These are phyloP conservation scores for Cantharellus anzutake DNA, from an alignment of 768 basidiomycete genomes.

Conservation along the genomic window DNA sequence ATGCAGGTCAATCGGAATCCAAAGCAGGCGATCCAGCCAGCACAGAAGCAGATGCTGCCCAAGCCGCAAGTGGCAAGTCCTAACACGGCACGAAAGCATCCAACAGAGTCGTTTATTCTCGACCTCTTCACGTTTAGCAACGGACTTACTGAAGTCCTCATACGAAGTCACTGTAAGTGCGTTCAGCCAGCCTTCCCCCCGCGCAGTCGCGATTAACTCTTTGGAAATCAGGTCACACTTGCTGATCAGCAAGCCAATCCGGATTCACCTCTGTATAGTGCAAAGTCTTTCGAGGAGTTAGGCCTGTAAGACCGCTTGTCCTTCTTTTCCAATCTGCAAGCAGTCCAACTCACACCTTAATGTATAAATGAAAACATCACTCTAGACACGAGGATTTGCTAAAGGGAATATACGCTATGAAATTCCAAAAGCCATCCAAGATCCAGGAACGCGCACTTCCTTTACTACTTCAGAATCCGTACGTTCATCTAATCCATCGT, in stretches of 20 bases:
- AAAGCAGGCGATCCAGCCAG: not conserved
- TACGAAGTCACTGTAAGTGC: conserved; percentile 48
- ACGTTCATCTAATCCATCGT: conserved; percentile 15
- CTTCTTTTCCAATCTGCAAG: not conserved
- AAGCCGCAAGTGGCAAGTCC: not conserved
- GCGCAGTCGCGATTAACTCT: not conserved
- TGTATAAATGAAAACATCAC: conserved; percentile 3
- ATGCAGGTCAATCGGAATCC: not conserved
- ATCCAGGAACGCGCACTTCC: conserved; percentile 96
- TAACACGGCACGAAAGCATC: too few relatives aligned
- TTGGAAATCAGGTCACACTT: conserved; percentile 54
- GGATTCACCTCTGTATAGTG: conserved; percentile 87
- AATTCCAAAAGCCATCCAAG: conserved; percentile 94
- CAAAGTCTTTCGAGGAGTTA: conserved; percentile 87
- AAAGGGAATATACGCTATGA: conserved; percentile 87
- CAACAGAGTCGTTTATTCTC: not conserved
- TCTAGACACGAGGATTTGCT: conserved; percentile 65
- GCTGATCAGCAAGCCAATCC: conserved; percentile 93
- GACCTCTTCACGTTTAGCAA: not conserved
- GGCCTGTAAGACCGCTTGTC: conserved; percentile 38
- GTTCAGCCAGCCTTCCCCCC: conserved; percentile 19
- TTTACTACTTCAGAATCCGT: conserved; percentile 80
- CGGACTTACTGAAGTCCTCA: conserved; percentile 55
- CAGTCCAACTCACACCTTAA: not conserved
- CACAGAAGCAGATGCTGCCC: not conserved